A percentile compares a stretch with the other conserved stretches of the same genome.
Evolutionary conservation across 305 asterid species (phyloP).

Genomic region (Fraxinus nigra): DNA sequence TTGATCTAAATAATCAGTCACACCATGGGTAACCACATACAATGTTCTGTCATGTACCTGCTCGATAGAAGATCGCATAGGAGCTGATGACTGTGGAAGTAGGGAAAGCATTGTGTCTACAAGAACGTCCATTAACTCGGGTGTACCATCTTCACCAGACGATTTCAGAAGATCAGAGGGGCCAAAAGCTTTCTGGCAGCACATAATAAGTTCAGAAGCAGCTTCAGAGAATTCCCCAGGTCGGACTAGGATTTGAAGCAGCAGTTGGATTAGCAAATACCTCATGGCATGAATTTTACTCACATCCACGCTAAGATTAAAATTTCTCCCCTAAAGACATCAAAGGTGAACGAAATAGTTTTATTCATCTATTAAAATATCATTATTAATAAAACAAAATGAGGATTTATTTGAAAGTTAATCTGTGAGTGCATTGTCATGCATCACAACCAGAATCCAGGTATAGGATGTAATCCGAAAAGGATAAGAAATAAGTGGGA

Average conservation of each 20-base stretch:
- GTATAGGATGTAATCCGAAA: not conserved
- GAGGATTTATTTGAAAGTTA: not conserved
- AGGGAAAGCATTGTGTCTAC: conserved; percentile 94
- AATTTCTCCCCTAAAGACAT: conserved; percentile 59
- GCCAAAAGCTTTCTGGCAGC: conserved; percentile 80
- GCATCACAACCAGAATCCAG: not conserved
- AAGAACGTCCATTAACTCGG: conserved; percentile 84
- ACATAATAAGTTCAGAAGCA: conserved; percentile 77
- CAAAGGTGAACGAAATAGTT: conserved; percentile 3
- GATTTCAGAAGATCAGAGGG: conserved; percentile 59
- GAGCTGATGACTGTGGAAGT: conserved; percentile 90
- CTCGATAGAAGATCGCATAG: conserved; percentile 85
- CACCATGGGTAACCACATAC: not conserved
- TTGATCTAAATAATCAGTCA: conserved; percentile 7
- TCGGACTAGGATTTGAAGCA: conserved; percentile 86
- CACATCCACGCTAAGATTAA: conserved; percentile 48
- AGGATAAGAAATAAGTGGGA: not conserved
- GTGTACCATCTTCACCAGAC: conserved; percentile 69
- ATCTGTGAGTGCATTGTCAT: not conserved
- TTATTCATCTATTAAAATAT: not conserved
- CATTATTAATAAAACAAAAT: conserved; percentile 13
- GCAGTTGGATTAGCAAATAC: conserved; percentile 80
- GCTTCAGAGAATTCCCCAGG: conserved; percentile 91
- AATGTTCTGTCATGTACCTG: conserved; percentile 50
- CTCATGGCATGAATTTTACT: conserved; percentile 72